A percentile compares a stretch with the other conserved stretches of the same genome.
phyloP scores from a whole-genome alignment of 192 early-diverging fungal species.

The Mortierella claussenii region DNA sequence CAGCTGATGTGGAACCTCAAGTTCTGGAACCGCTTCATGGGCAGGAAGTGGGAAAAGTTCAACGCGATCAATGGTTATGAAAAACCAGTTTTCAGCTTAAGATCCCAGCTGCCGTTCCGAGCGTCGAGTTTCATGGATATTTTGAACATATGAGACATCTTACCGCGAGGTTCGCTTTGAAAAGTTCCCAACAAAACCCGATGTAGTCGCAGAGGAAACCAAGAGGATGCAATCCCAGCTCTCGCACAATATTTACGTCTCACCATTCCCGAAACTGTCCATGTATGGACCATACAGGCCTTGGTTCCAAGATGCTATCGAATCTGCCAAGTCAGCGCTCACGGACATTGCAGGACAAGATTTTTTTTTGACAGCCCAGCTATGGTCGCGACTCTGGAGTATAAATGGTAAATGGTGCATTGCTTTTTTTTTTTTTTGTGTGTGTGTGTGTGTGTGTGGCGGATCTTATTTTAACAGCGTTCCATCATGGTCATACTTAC shows the following conservation, averaged over 20 bases:
- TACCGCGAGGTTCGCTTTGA: constrained; percentile 14
- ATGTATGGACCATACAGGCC: constrained; percentile 45
- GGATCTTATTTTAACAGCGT: not conserved
- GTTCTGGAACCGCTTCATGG: constrained; percentile 36
- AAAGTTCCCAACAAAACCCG: constrained; percentile 14
- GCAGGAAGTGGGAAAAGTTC: constrained; percentile 24
- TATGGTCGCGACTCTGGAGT: constrained; percentile 43
- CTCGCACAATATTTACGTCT: constrained; percentile 44
- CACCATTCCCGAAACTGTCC: constrained; percentile 49
- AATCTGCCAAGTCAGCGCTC: constrained; percentile 28
- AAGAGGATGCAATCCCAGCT: constrained; percentile 9
- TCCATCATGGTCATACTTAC: not conserved
- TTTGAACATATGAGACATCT: constrained; percentile 27
- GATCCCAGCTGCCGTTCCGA: constrained; percentile 46
- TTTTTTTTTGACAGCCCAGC: constrained; percentile 52
- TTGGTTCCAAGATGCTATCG: constrained; percentile 4
- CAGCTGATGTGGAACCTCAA: constrained; percentile 19
- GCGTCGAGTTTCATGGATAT: constrained; percentile 10
- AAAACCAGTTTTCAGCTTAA: constrained; percentile 35
- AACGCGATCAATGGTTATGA: constrained; percentile 42
- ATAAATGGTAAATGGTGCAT: constrained; percentile 26
- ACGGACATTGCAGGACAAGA: constrained; percentile 48
- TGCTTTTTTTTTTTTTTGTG: no score
- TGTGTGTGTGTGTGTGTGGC: no score
- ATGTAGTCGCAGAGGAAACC: constrained; percentile 11